phyloP scores from a whole-genome alignment of 441 rosid species.

The Metrosideros polymorpha region DNA sequence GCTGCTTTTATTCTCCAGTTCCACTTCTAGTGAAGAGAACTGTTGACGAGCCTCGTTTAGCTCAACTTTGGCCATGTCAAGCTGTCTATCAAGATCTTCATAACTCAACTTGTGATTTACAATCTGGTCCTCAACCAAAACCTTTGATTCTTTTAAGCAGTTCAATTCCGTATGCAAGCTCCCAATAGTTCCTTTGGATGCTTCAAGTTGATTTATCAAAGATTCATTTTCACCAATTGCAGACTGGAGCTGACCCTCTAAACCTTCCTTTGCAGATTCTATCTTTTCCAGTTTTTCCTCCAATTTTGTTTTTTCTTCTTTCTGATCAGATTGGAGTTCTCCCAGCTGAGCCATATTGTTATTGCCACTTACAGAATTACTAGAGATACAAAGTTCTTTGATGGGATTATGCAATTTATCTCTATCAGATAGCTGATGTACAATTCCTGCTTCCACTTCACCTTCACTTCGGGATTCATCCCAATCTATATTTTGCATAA shows the following conservation, averaged over 20 bases:
- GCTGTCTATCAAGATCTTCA: conserved; percentile 4
- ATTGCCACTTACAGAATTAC: neutral
- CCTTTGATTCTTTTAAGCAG: neutral
- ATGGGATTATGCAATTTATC: neutral
- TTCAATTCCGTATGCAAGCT: neutral
- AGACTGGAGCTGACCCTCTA: neutral
- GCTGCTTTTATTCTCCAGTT: conserved; percentile 2
- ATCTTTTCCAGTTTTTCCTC: neutral
- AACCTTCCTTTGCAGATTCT: neutral
- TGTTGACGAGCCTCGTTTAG: neutral
- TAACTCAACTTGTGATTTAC: neutral
- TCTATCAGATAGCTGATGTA: neutral
- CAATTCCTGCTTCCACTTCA: neutral
- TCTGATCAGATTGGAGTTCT: neutral
- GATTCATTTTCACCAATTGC: neutral
- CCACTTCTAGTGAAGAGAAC: conserved; percentile 1
- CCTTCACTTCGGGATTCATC: neutral
- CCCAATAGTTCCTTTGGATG: neutral
- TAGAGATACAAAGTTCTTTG: neutral
- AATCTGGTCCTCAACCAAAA: neutral
- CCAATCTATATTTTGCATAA: neutral
- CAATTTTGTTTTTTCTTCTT: neutral
- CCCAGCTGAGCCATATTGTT: neutral
- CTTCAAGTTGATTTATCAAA: neutral
- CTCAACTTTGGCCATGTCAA: neutral